Conservation (phyloP, 179 eudicot genomes). For the Spinacia oleracea region DNA sequence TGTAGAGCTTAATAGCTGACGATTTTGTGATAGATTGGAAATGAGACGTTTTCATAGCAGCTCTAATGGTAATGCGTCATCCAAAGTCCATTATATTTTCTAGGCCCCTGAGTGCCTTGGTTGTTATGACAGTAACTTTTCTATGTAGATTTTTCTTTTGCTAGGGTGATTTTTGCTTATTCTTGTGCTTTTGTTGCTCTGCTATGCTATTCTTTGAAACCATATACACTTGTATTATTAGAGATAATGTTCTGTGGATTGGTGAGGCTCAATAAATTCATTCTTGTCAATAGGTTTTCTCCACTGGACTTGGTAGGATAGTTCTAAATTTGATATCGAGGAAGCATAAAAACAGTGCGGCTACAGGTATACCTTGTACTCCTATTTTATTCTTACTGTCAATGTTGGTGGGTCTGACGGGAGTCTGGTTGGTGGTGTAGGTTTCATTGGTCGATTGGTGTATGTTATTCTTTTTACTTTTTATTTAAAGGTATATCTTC, state of each 20-base stretch:
- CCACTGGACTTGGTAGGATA: constrained; percentile 98
- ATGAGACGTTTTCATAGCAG: constrained; percentile 96
- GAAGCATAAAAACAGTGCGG: constrained; percentile 97
- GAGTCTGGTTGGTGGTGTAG: not conserved
- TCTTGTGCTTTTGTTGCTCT: not conserved
- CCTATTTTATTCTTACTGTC: constrained; percentile 4
- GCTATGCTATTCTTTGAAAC: not conserved
- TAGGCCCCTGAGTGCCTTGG: constrained; percentile 93
- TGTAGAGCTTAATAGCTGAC: constrained; percentile 30
- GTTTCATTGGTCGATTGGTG: not conserved
- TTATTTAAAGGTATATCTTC: constrained; percentile 9
- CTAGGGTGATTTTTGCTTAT: not conserved
- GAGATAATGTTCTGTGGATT: not conserved
- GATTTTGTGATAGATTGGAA: constrained; percentile 80
- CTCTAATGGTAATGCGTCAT: constrained; percentile 98
- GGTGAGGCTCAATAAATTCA: not conserved
- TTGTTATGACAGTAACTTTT: constrained; percentile 92
- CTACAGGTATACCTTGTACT: constrained; percentile 70
- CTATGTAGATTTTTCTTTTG: not conserved
- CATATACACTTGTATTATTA: not conserved
- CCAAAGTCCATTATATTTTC: constrained; percentile 93
- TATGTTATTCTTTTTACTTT: not conserved
- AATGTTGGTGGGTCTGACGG: not conserved
- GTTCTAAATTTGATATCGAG: constrained; percentile 95
- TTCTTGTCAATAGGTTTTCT: constrained; percentile 60